Evolutionary conservation across 2,329 filamentous ascomycete species (phyloP).

Genomic region (Penicillium verrucosum): DNA sequence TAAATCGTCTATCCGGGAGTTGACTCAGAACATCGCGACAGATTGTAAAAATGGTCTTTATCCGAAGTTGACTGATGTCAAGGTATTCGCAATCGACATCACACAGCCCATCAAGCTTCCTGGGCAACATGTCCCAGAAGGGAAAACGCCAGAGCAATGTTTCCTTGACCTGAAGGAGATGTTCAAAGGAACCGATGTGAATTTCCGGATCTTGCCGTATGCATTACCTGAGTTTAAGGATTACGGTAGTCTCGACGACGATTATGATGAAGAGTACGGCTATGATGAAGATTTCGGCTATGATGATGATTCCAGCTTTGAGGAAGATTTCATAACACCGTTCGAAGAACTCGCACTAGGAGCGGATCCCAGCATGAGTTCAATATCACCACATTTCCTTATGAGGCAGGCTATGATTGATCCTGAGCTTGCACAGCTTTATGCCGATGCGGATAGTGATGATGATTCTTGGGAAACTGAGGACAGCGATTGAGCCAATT

Average conservation of each 20-base stretch:
- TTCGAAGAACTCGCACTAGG: not conserved
- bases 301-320: not conserved
- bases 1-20: conserved; percentile 19
- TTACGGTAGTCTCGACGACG: not conserved
- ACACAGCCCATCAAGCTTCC: conserved; percentile 12
- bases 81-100: conserved; percentile 19
- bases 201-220: conserved; percentile 16
- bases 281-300: not conserved
- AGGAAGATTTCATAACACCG: not conserved
- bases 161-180: conserved; percentile 11
- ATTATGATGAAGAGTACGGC: not conserved
- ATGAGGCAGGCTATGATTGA: conserved; percentile 9
- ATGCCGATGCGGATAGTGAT: not conserved
- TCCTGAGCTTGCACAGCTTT: conserved; percentile 9
- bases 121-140: conserved; percentile 14
- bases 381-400: not conserved
- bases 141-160: conserved; percentile 17
- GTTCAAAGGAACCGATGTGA: conserved; percentile 19
- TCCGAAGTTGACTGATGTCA: conserved; percentile 15
- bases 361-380: not conserved
- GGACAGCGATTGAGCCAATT: not conserved
- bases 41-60: conserved; percentile 20
- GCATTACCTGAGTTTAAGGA: not conserved
- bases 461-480: not conserved
- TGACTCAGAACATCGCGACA: conserved; percentile 18